Evolutionary conservation across 345 rosid species (phyloP), one percentile per base, ranked within the genome.

Genomic region (Camelina neglecta): DNA sequence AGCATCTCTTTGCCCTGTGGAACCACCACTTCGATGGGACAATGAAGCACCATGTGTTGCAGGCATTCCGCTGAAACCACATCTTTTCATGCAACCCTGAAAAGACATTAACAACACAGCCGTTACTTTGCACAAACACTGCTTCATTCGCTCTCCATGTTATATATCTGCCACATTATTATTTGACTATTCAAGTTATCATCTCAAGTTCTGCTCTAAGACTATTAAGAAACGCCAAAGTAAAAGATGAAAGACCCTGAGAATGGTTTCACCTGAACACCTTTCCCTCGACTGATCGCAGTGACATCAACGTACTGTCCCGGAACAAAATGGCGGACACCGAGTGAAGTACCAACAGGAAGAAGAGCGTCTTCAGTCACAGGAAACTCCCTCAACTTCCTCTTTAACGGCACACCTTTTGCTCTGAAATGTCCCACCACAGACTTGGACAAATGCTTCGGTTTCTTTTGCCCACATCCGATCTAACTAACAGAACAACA

Each of bases 391-490:
- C 79, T 87, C 84, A 95, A 67, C 77, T 95, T 95, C 83, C 98
- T 88, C 91, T 87, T 89, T 81, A 95, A 79, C 3, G 96, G 91
- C 82, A 92, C 99, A 59, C 86, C 92, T 71, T 95, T 96, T 79
- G 96, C 93, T 84, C 99, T 90, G 73, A 92, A 95, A 87, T 95
- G 99, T 45, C 98, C 99, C 49, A 95, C 87, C 81, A 87, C 96
- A 29, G 99, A 96, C 82, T 87, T 92, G 1, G 87, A 89, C 84
- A 95, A 86, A 81, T 95, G 97, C 79, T 95, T 95, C 5, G 82
- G 87, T 80, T 95, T 95, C 91, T 95, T 95, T 76, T 90, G 96
- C 69, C 97, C 96, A 69, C 90, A 92, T 51, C 99, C 98, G 58
- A 92, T 84, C 97, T 94, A 83, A 81, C 83, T 72, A 83, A 47